Percentiles rank a stretch among this genome's conserved stretches.
Conservation (phyloP, 441 rosid species). For the Syzygium malaccense region DNA sequence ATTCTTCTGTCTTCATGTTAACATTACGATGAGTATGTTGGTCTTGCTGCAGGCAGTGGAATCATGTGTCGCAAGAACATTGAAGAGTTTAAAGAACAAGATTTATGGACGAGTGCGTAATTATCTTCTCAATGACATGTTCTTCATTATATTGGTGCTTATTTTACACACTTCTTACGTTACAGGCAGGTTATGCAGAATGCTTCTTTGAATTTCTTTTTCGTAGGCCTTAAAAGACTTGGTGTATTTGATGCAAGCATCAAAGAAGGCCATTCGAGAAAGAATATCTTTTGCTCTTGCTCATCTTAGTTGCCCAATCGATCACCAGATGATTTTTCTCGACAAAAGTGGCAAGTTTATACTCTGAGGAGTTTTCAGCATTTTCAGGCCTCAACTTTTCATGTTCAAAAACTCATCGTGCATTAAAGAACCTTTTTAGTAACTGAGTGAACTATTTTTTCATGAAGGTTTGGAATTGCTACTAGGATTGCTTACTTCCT, state of each 20-base stretch:
- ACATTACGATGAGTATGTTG: background rate
- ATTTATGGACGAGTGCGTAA: too few species aligned
- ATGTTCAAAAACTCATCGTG: background rate
- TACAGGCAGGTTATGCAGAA: background rate
- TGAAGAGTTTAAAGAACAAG: background rate
- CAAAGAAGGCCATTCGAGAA: background rate
- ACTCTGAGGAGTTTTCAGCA: background rate
- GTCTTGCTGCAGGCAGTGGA: background rate
- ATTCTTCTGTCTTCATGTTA: background rate
- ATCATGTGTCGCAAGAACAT: background rate
- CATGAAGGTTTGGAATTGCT: background rate
- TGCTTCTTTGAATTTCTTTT: background rate
- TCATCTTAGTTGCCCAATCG: background rate
- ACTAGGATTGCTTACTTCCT: background rate
- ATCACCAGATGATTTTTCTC: background rate
- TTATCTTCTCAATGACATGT: too few species aligned
- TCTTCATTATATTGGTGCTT: background rate
- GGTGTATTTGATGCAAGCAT: background rate
- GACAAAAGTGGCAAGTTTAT: background rate
- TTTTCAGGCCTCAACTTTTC: background rate
- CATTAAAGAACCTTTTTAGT: background rate
- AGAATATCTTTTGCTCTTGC: background rate
- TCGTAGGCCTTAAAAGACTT: background rate
- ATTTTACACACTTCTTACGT: background rate
- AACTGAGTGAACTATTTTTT: background rate